Conservation (phyloP, 225 moss, liverwort and hornwort species). For the Pseudisothecium myosuroides region DNA sequence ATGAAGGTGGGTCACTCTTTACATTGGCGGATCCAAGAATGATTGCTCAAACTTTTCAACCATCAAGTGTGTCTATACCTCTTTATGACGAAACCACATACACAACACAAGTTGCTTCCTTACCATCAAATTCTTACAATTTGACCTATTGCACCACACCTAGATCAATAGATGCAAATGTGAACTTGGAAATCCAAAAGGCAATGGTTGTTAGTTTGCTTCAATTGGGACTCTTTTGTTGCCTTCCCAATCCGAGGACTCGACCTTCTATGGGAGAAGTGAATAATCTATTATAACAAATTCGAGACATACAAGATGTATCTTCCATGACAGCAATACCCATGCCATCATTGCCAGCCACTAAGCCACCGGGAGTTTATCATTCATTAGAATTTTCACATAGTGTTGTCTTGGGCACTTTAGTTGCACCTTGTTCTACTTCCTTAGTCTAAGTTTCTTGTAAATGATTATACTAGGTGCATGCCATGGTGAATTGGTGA, state of each 20-base stretch:
- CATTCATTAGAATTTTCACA: neutral
- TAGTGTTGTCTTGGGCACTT: neutral
- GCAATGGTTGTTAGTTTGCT: neutral
- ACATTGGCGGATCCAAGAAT: neutral
- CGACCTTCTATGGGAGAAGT: neutral
- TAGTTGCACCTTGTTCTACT: neutral
- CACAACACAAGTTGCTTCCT: neutral
- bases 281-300: neutral
- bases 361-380: neutral
- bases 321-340: rapidly evolving
- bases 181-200: neutral
- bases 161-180: neutral
- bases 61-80: rapidly evolving
- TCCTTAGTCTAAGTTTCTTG: neutral
- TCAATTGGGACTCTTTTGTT: neutral
- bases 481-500: neutral
- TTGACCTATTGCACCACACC: neutral
- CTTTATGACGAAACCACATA: neutral
- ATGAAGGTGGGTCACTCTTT: neutral
- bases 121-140: neutral
- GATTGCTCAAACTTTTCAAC: neutral
- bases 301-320: neutral
- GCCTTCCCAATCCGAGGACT: neutral
- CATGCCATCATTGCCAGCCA: neutral
- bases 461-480: neutral